A percentile compares a stretch with the other conserved stretches of the same genome.
Evolutionary conservation across 2,329 filamentous ascomycete genomes (phyloP).

Genomic region (Pseudovirgaria hyperparasitica): DNA sequence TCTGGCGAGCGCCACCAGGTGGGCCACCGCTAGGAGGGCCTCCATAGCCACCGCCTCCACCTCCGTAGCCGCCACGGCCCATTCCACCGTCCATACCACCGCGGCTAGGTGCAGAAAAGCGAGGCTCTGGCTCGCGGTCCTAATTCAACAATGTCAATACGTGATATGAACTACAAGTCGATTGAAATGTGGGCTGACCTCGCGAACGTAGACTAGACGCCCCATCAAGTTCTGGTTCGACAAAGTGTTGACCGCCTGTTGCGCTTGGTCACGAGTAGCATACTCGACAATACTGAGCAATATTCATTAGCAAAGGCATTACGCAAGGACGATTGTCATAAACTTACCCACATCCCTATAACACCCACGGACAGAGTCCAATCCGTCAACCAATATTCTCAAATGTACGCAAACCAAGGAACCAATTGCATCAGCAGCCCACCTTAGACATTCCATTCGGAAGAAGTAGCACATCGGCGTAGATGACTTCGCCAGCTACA

Average conservation of each 20-base stretch:
- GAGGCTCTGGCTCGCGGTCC: conserved; percentile 97
- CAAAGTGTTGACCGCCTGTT: conserved; percentile 90
- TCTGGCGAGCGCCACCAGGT: conserved; percentile 65
- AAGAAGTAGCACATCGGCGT: conserved; percentile 98
- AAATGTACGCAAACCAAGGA: conserved; percentile 50
- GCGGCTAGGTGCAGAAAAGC: conserved; percentile 65
- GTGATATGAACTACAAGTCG: background rate
- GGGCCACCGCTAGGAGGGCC: conserved; percentile 36
- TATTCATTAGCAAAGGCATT: conserved; percentile 19
- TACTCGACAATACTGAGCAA: conserved; percentile 93
- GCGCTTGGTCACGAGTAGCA: conserved; percentile 97
- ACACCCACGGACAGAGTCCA: conserved; percentile 71
- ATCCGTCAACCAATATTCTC: conserved; percentile 99
- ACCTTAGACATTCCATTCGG: conserved; percentile 99
- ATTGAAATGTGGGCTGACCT: conserved; percentile 44
- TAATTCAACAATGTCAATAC: conserved; percentile 23
- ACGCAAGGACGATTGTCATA: conserved; percentile 2
- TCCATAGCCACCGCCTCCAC: conserved; percentile 31
- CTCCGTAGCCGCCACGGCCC: conserved; percentile 27
- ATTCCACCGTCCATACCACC: conserved; percentile 35
- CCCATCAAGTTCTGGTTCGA: conserved; percentile 99
- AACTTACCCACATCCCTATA: conserved; percentile 99
- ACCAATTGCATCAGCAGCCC: conserved; percentile 82
- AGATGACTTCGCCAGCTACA: conserved; percentile 94
- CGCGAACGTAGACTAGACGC: conserved; percentile 93